These are phyloP conservation scores for Spergularia azorica DNA, from an alignment of 179 eudicot genomes.

Conservation along the genomic window DNA sequence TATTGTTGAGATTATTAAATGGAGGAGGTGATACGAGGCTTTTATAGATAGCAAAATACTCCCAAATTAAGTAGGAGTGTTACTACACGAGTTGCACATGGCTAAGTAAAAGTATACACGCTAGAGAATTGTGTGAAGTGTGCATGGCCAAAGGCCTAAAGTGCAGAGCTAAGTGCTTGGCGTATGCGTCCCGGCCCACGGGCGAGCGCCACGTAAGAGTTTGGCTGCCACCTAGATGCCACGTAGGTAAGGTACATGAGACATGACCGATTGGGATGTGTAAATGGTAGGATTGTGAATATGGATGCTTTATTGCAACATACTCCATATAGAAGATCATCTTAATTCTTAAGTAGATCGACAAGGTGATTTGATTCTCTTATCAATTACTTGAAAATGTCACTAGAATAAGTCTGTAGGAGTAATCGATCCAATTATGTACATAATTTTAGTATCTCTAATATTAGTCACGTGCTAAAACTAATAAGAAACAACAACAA, in stretches of 20 bases:
- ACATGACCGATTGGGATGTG: no score
- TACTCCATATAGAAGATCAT: no score
- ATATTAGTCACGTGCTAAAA: no score
- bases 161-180: not conserved
- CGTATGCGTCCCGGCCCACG: not conserved
- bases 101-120: not conserved
- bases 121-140: not conserved
- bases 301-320: no score
- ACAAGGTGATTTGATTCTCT: no score
- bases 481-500: no score
- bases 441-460: no score
- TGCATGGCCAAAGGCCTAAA: constrained; percentile 1
- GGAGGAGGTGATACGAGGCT: not conserved
- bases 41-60: constrained; percentile 1
- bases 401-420: not conserved
- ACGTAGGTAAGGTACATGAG: not conserved
- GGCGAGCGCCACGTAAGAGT: not conserved
- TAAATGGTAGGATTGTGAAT: no score
- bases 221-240: not conserved
- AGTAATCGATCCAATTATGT: not conserved
- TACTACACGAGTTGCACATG: not conserved
- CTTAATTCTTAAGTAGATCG: no score
- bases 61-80: no score
- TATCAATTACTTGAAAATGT: no score
- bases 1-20: not conserved